phyloP scores from a whole-genome alignment of 257 asterid species.

The Osmanthus fragrans region DNA sequence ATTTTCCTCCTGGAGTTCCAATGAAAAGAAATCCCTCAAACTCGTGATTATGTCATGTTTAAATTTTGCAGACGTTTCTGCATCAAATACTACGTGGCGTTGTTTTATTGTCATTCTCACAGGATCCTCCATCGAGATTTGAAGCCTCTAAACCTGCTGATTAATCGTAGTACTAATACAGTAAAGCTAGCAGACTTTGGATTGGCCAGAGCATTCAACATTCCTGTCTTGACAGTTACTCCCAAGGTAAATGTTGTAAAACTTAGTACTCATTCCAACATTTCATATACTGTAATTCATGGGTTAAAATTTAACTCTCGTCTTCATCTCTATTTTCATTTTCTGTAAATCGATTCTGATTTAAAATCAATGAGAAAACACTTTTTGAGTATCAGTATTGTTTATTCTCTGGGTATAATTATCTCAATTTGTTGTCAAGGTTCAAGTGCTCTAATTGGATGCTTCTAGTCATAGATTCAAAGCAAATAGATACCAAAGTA shows the following conservation, averaged over 20 bases:
- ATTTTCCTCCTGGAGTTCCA: background rate
- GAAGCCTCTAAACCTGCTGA: slow-evolving; percentile 95
- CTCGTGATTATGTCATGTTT: slow-evolving; percentile 21
- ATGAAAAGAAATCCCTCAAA: background rate
- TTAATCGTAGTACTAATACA: slow-evolving; percentile 79
- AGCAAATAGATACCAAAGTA: background rate
- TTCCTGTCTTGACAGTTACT: background rate
- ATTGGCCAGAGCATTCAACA: slow-evolving; percentile 55
- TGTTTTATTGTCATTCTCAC: slow-evolving; percentile 87
- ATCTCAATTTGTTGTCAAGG: background rate
- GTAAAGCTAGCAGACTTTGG: slow-evolving; percentile 97
- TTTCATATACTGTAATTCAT: background rate
- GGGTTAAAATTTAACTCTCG: background rate
- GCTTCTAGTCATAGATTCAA: background rate
- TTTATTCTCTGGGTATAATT: background rate
- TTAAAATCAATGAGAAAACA: background rate
- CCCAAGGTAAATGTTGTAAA: background rate
- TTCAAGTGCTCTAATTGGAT: background rate
- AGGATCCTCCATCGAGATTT: slow-evolving; percentile 93
- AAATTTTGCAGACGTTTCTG: slow-evolving; percentile 61
- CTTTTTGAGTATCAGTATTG: background rate
- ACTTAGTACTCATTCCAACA: background rate
- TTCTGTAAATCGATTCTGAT: background rate
- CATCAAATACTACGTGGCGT: slow-evolving; percentile 88
- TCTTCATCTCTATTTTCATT: background rate